Evolutionary conservation across 192 early-diverging fungal species (phyloP), one percentile per base, ranked within the genome.

Genomic region (Coemansia sp.): DNA sequence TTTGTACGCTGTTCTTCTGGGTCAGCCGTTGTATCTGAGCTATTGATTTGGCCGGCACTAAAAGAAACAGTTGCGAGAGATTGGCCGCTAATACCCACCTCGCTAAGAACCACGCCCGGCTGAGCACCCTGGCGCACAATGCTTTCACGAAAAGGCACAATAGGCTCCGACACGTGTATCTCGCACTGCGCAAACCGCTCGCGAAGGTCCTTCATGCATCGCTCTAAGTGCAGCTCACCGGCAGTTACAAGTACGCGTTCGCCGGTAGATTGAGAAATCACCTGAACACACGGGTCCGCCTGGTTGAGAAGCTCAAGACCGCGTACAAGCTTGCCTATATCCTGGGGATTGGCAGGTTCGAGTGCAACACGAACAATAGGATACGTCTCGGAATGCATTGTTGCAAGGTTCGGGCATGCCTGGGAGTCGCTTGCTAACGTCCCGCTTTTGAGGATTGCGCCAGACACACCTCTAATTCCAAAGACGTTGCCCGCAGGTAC

Each of bases 281-380:
- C 91, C 70, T 98, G 90, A 4, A 98, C 96, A 60, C 93, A 90
- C 5, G 97, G 94, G 67, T 99, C 98, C 5, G 97, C 91, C 67
- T 94, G 94, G 68, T 98, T 98, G 16, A 99, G 80, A 22, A 98
- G 79, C 54, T 87, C 91, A 18, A 99, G 78, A 13, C 98, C 98
- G 22, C 89, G 86, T 13, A 88, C 87, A 15, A 99, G 87, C 66
- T 94, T 90, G 40, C 79, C 65, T 90, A 99, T 96, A 62, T 98
- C 89, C 21, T 88, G 86, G 67, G 95, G 93, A 59, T 95, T 90
- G n/a, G 79, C 84, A 0, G 98, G 97, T 58, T 99, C 97, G 40
- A 99, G 64, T 5, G 98, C 98, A 37, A 98, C 96, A 6, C 98
- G 91, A 59, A 99, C 90, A 77, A 99, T 99, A 3, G 98, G 96